A percentile compares a stretch with the other conserved stretches of the same genome.
Conservation (phyloP, 345 rosid genomes). For the Mercurialis annua region DNA sequence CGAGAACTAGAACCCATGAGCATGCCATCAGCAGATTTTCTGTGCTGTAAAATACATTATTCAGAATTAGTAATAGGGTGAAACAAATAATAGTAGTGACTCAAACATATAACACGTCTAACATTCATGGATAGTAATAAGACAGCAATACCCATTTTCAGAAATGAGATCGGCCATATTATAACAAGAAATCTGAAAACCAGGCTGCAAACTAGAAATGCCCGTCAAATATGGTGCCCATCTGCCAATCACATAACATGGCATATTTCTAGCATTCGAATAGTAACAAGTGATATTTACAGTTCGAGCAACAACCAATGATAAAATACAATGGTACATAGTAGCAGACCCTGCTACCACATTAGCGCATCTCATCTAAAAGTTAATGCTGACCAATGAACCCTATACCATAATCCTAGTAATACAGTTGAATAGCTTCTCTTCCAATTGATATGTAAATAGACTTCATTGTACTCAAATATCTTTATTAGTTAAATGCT, state of each 20-base stretch:
- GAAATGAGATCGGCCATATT: neutral
- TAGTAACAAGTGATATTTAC: neutral
- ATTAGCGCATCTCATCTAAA: neutral
- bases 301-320: neutral
- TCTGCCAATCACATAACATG: neutral
- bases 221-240: neutral
- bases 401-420: neutral
- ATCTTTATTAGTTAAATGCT: neutral
- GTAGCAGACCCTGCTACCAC: neutral
- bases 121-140: neutral
- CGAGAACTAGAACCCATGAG: conserved; percentile 87
- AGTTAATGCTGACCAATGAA: neutral
- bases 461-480: neutral
- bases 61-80: conserved; percentile 10
- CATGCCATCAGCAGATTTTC: conserved; percentile 83
- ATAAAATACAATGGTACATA: neutral
- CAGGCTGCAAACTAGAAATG: neutral
- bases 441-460: neutral
- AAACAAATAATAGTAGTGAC: neutral
- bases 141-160: neutral
- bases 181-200: neutral
- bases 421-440: neutral
- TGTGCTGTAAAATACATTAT: conserved; percentile 57
- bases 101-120: no score
- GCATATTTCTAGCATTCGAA: no score